These are phyloP conservation scores for Claviceps capensis DNA, from an alignment of 2,329 filamentous ascomycete species.

Conservation along the genomic window DNA sequence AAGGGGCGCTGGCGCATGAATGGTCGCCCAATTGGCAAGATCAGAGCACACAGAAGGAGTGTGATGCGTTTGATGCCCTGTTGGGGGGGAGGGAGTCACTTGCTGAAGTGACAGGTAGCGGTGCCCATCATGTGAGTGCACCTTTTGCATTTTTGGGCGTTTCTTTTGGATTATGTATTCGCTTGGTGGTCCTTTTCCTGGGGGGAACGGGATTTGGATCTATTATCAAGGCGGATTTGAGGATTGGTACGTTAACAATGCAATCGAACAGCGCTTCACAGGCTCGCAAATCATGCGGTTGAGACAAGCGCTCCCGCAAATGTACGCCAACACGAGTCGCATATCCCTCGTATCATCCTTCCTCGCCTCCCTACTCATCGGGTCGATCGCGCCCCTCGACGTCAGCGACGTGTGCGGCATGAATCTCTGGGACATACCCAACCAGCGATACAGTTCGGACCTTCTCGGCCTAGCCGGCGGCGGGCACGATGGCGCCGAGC, in stretches of 20 bases:
- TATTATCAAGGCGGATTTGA: too few species aligned
- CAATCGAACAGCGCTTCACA: conserved; percentile 60
- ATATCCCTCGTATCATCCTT: conserved; percentile 95
- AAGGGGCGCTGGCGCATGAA: conserved; percentile 62
- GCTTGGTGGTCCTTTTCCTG: too few species aligned
- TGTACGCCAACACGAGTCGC: conserved; percentile 66
- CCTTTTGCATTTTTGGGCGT: background rate
- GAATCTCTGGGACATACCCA: conserved; percentile 86
- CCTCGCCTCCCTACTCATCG: conserved; percentile 79
- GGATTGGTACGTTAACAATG: background rate
- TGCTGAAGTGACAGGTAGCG: conserved; percentile 73
- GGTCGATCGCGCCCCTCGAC: conserved; percentile 75
- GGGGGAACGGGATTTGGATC: too few species aligned
- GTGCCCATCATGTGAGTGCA: conserved; percentile 76
- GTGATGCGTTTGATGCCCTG: conserved; percentile 68
- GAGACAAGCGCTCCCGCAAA: conserved; percentile 62
- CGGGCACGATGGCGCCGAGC: conserved; percentile 42
- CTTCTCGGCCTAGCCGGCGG: conserved; percentile 67
- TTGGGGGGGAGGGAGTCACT: conserved; percentile 55
- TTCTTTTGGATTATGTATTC: background rate
- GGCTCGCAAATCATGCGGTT: conserved; percentile 94
- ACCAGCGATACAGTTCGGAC: conserved; percentile 57
- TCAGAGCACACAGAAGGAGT: conserved; percentile 83
- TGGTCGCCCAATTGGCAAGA: conserved; percentile 98
- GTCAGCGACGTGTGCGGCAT: conserved; percentile 92